Percentiles rank a stretch among this genome's conserved stretches.
Evolutionary conservation across 2,329 filamentous ascomycete genomes (phyloP).

Genomic region (Pseudogymnoascus sp.): DNA sequence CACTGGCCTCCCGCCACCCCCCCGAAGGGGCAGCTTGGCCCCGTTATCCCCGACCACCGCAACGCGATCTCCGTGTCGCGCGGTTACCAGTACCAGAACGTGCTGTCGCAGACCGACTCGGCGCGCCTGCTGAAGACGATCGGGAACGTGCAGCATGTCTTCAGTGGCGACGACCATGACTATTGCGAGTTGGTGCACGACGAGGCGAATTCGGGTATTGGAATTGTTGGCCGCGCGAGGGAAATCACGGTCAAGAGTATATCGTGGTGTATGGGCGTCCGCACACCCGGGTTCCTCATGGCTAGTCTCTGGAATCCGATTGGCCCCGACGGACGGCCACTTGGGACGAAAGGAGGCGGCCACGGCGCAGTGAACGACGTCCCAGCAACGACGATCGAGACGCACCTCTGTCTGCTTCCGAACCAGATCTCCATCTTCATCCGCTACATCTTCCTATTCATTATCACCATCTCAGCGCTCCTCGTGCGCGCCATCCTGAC

Average conservation of each 20-base stretch:
- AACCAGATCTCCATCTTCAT: constrained; percentile 81
- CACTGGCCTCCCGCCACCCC: constrained; percentile 64
- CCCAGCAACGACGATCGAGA: constrained; percentile 60
- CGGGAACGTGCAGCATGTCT: constrained; percentile 75
- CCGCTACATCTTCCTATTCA: constrained; percentile 59
- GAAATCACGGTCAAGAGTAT: constrained; percentile 96
- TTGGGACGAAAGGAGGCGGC: constrained; percentile 27
- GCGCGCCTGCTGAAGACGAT: constrained; percentile 65
- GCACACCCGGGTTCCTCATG: constrained; percentile 77
- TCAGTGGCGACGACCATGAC: constrained; percentile 95
- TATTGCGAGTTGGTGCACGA: constrained; percentile 87
- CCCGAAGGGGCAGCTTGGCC: constrained; percentile 46
- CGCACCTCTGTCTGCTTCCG: constrained; percentile 81
- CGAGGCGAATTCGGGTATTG: constrained; percentile 40
- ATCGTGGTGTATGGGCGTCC: constrained; percentile 93
- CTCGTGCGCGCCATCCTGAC: constrained; percentile 48
- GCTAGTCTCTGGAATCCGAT: constrained; percentile 89
- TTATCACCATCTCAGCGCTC: constrained; percentile 42
- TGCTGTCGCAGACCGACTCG: constrained; percentile 69
- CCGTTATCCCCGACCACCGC: constrained; percentile 53
- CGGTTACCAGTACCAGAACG: constrained; percentile 96
- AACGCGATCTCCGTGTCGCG: constrained; percentile 69
- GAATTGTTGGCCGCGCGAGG: constrained; percentile 45
- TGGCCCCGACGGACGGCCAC: constrained; percentile 46
- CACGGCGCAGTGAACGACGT: constrained; percentile 29